Conservation (phyloP, 352 stramenopile genomes). For the Phytophthora rubi region DNA sequence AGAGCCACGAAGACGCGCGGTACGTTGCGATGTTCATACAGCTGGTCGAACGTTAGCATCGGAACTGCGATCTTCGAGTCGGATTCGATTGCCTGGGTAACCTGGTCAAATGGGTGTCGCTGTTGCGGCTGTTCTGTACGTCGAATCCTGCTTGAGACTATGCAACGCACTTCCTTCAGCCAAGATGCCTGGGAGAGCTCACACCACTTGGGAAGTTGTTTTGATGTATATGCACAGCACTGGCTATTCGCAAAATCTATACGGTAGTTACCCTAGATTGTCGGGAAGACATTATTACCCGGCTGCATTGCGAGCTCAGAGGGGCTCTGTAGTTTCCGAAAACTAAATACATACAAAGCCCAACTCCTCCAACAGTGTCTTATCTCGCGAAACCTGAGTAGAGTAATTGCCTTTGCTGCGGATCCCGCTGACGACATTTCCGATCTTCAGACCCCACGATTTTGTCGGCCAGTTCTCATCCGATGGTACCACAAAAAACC, state of each 20-base stretch:
- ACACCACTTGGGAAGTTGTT: not conserved
- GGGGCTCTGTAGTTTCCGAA: not conserved
- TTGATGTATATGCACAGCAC: slow-evolving; percentile 23
- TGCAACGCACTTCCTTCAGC: slow-evolving; percentile 30
- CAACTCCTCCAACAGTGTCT: slow-evolving; percentile 3
- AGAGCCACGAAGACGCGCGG: slow-evolving; percentile 78
- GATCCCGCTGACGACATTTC: no score
- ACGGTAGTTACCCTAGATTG: no score
- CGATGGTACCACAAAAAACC: no score
- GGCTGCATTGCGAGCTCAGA: slow-evolving; percentile 22
- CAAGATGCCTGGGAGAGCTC: slow-evolving; percentile 26
- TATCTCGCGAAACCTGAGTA: no score
- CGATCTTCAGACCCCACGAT: no score
- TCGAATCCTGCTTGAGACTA: slow-evolving; percentile 26
- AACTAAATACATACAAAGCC: slow-evolving; percentile 28
- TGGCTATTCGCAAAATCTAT: not conserved
- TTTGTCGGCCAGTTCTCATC: no score
- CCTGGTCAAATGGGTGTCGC: not conserved
- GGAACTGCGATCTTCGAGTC: slow-evolving; percentile 3
- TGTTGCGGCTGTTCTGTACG: not conserved
- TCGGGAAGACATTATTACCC: no score
- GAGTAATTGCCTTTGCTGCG: no score
- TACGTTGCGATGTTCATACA: slow-evolving; percentile 30
- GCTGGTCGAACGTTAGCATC: slow-evolving; percentile 6
- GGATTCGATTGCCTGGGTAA: slow-evolving; percentile 6